Conservation (phyloP, 441 rosid genomes). For the Iberis amara region DNA sequence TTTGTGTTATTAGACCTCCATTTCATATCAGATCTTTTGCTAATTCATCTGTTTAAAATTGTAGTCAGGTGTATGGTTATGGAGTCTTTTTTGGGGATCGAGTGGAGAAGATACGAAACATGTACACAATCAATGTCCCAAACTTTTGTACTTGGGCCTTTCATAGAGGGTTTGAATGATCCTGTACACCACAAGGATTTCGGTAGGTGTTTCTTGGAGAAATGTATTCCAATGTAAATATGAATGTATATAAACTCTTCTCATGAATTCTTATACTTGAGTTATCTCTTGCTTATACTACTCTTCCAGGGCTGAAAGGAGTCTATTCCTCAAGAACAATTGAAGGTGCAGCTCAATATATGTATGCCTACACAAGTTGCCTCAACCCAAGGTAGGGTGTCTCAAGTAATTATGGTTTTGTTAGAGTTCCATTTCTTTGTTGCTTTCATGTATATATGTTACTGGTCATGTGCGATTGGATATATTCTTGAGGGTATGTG, state of each 20-base stretch:
- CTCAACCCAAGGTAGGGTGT: conserved; percentile 47
- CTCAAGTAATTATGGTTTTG: conserved; percentile 10
- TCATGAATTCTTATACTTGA: background rate
- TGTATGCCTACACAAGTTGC: conserved; percentile 54
- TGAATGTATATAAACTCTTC: background rate
- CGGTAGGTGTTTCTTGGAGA: conserved; percentile 49
- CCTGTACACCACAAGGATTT: conserved; percentile 86
- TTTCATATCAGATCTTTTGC: conserved; percentile 10
- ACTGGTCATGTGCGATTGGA: background rate
- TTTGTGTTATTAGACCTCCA: conserved; percentile 9
- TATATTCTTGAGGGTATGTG: conserved; percentile 7
- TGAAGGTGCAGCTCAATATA: conserved; percentile 55
- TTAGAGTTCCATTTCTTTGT: background rate
- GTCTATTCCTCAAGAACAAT: conserved; percentile 64
- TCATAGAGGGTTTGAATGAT: conserved; percentile 82
- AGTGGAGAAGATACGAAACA: conserved; percentile 57
- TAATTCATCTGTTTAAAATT: conserved; percentile 25
- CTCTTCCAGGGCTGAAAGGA: conserved; percentile 60
- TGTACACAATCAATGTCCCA: conserved; percentile 59
- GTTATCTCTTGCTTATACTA: conserved; percentile 15
- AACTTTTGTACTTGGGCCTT: conserved; percentile 73
- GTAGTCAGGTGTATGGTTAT: conserved; percentile 94
- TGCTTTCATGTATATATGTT: conserved; percentile 8
- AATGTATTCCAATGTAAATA: conserved; percentile 1
- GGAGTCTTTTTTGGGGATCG: conserved; percentile 79